Percentiles rank a stretch among this genome's conserved stretches.
Conservation (phyloP, 768 basidiomycete genomes). For the Leccinum subgranulosum region DNA sequence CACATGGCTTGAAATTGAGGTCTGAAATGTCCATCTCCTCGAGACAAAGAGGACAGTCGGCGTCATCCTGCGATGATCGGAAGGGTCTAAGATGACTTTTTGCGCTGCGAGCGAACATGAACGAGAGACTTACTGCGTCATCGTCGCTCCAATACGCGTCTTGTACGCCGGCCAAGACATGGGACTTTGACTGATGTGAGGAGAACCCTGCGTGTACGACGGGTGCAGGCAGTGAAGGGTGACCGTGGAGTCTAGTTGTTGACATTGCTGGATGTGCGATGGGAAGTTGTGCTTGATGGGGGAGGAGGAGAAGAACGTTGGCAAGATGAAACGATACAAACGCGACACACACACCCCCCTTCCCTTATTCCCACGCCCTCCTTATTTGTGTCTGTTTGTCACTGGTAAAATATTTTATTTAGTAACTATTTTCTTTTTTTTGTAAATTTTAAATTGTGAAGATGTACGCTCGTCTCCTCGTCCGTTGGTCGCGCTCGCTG, state of each 20-base stretch:
- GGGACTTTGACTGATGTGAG: constrained; percentile 75
- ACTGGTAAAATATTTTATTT: constrained; percentile 1
- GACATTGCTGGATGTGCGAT: constrained; percentile 37
- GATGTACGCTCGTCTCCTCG: constrained; percentile 27
- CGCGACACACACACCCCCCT: constrained; percentile 20
- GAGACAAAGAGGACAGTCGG: constrained; percentile 96
- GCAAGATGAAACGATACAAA: constrained; percentile 19
- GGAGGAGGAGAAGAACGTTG: constrained; percentile 5
- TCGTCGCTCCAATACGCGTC: constrained; percentile 98
- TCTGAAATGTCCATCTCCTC: constrained; percentile 99
- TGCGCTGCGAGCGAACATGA: constrained; percentile 4
- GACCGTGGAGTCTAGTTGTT: constrained; percentile 53
- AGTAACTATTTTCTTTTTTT: background rate
- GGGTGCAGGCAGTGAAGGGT: constrained; percentile 69
- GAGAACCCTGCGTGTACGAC: constrained; percentile 70
- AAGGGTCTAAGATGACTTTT: constrained; percentile 12
- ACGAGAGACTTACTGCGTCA: constrained; percentile 57
- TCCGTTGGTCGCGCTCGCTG: constrained; percentile 19
- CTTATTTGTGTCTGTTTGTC: constrained; percentile 23
- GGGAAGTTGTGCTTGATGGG: constrained; percentile 15
- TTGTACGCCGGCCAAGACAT: constrained; percentile 85
- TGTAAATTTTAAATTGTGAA: background rate
- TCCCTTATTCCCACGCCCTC: constrained; percentile 21
- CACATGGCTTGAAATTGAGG: constrained; percentile 98
- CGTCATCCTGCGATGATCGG: constrained; percentile 71